Conservation (phyloP, 148 eudicot genomes). For the Mesembryanthemum crystallinum region DNA sequence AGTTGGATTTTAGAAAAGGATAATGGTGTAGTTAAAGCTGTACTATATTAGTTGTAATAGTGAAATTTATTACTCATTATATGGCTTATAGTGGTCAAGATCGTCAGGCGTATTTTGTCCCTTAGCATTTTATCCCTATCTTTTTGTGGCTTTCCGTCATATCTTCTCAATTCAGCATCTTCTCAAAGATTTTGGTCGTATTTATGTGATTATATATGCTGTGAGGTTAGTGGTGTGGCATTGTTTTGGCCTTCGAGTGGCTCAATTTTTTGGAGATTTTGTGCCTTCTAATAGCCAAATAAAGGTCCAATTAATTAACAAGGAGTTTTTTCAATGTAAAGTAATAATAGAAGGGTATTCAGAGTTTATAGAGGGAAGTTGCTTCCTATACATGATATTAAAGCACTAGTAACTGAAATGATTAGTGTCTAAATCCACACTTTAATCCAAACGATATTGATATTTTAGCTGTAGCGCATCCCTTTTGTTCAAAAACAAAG, state of each 20-base stretch:
- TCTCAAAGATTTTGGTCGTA: slow-evolving; percentile 10
- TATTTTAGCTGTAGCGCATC: too few species aligned
- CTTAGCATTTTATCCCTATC: slow-evolving; percentile 11
- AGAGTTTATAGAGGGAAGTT: too few species aligned
- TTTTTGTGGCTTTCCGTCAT: slow-evolving; percentile 26
- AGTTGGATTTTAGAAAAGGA: neutral
- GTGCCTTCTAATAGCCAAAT: too few species aligned
- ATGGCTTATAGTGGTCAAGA: slow-evolving; percentile 19
- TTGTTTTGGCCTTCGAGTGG: neutral
- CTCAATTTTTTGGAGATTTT: neutral
- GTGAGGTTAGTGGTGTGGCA: neutral
- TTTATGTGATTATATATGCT: neutral
- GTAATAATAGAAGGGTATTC: too few species aligned
- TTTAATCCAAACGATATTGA: too few species aligned
- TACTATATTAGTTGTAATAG: neutral
- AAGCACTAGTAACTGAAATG: too few species aligned
- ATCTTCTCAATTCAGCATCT: slow-evolving; percentile 4
- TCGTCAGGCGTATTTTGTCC: slow-evolving; percentile 20
- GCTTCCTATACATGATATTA: too few species aligned
- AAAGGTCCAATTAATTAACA: too few species aligned
- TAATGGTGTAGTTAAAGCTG: neutral
- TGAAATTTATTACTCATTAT: neutral
- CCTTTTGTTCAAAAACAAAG: too few species aligned
- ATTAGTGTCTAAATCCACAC: too few species aligned
- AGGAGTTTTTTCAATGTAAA: too few species aligned